Evolutionary conservation across 2,329 filamentous ascomycete genomes (phyloP).

Genomic region (Colletotrichum sp.): DNA sequence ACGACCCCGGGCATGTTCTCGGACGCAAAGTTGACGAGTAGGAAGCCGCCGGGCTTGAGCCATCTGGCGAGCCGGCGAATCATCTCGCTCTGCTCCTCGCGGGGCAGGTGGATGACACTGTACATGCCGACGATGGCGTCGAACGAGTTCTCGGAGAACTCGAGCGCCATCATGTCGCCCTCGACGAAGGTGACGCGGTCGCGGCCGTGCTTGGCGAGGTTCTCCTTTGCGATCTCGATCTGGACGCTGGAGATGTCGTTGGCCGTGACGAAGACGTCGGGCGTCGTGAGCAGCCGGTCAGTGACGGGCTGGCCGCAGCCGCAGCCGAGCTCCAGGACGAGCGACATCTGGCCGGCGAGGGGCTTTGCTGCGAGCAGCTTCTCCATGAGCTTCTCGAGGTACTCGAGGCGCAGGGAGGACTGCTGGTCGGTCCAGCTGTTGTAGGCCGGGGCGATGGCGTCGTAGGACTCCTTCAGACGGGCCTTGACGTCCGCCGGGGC

Average conservation of each 20-base stretch:
- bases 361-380: constrained; percentile 24
- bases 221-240: constrained; percentile 30
- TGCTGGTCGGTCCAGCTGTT: constrained; percentile 43
- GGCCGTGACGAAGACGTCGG: constrained; percentile 32
- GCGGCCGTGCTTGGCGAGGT: constrained; percentile 16
- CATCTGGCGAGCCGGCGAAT: constrained; percentile 48
- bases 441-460: constrained; percentile 42
- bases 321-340: constrained; percentile 47
- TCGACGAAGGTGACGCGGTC: constrained; percentile 31
- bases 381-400: constrained; percentile 36
- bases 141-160: constrained; percentile 37
- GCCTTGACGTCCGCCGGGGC: constrained; percentile 34
- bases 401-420: constrained; percentile 33
- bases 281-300: constrained; percentile 33
- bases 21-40: constrained; percentile 53
- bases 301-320: constrained; percentile 43
- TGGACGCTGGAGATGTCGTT: constrained; percentile 48
- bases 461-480: constrained; percentile 44
- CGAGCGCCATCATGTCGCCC: constrained; percentile 44
- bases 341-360: constrained; percentile 6
- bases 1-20: constrained; percentile 31
- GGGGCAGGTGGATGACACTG: constrained; percentile 60
- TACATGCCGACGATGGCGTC: constrained; percentile 59
- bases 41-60: constrained; percentile 55
- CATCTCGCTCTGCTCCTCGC: constrained; percentile 52